Base-by-base conservation (phyloP, 805 yeast genomes). In the Wickerhamomyces ciferrii region DNA sequence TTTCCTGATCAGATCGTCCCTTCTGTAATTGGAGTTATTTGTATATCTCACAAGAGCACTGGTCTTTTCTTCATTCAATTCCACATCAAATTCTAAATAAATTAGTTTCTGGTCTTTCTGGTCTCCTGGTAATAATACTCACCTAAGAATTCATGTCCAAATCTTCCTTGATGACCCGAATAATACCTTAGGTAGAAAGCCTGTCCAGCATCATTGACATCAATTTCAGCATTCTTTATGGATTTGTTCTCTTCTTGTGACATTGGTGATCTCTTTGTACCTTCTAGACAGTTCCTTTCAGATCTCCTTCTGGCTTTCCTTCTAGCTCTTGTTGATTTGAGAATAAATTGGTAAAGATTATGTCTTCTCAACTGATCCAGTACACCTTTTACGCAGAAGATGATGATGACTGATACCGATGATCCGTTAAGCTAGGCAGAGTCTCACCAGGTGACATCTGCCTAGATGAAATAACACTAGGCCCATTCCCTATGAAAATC, bases 91-190 rank as follows among this genome's bases (percentile, higher is more conserved):
- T 44, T 69, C 71, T 59, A 5, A 10, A 3, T n/a, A 20, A 7
- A n/a, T n/a, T n/a, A n/a, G n/a, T n/a, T n/a, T n/a, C n/a, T n/a
- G n/a, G n/a, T n/a, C n/a, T n/a, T n/a, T 10, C n/a, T 15, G 14
- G 31, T n/a, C 39, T 21, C 4, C 20, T 13, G 10, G 23, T 13
- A n/a, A 29, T 19, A 6, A 23, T 13, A 45, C 53, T 21, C 47
- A 63, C 68, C 72, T 10, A 73, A 51, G 47, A 71, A 72, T 53
- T 74, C 78, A 47, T 73, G 77, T 3, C 78, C 78, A 48, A 63
- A 66, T 17, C 63, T 55, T 2, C 78, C 78, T 20, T 63, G 59
- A 46, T 70, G 74, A 2, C 75, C 75, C 2, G 75, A 55, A 50
- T 73, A 73, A 51, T 71, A 70, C 29, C 74, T 55, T n/a, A 73